Evolutionary conservation across 345 rosid species (phyloP), one percentile per base, ranked within the genome.

Genomic region (Trapa incisa): DNA sequence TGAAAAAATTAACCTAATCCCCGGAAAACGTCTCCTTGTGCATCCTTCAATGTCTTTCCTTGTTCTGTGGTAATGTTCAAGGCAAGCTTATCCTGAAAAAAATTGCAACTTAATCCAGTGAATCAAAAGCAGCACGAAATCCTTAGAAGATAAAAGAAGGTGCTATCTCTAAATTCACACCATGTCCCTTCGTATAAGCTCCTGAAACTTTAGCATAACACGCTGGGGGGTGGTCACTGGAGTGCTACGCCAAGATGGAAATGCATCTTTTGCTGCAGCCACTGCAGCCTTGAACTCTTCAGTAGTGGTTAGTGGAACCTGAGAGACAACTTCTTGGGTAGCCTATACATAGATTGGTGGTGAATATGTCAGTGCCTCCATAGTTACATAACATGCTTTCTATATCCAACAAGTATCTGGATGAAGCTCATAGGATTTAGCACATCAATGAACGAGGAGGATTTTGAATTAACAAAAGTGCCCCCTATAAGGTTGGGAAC

Each of bases 21-120:
- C 67, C 99, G 92, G 63, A 94, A 94, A 68, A 94, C 95, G 76
- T 94, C 99, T 74, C 99, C 99, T 52, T 91, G 92, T 4, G 99
- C 94, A 79, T 94, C 97, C 83, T 94, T 94, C 79, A 91, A 75
- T 2, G 97, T 94, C 84, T 94, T 94, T 72, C 99, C 97, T 69
- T 94, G 99, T 77, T 94, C 99, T 2, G 88, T 79, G 1, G 99
- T 94, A 13, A 90, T 93, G 79, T 72, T 89, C 81, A 84, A 3
- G 48, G 98, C 97, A 69, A 90, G 96, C 85, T 90, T 90, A 71
- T 90, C 97, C 98, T 93, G 57, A 10, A 73, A 38, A 9, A 37
- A 36, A 60, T 66, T 66, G 41, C 63, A 48, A 38, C 32, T 39
- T 53, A 48, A 12, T 66, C 47, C 50, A 57, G 42, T 67, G 60